Base-by-base conservation (phyloP, 2,329 filamentous ascomycete genomes). In the Ophiocordyceps robertsii region DNA sequence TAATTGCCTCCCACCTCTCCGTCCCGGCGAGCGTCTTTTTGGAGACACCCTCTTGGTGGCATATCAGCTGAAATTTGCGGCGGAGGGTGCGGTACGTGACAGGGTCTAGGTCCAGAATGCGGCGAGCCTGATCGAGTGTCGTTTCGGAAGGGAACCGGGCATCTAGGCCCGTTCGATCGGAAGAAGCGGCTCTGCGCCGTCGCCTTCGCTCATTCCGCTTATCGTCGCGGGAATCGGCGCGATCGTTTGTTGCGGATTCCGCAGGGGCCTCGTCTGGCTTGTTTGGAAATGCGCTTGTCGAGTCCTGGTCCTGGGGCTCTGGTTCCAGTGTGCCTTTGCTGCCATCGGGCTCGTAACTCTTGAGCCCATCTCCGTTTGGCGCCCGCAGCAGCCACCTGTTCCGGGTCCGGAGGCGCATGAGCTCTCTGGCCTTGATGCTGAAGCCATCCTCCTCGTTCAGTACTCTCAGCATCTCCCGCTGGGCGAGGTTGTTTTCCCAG, bases 71-170 rank as follows among this genome's bases (percentile, higher is more conserved):
- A 49, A 88, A 92, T 27, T 74, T 72, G 39, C 77, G 68, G 29
- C 85, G 74, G 14, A 86, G 59, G 45, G 75, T 63, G 29, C 69
- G 70, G 56, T 92, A 92, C 36, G 73, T 64, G 1, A 68, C 59
- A 39, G 71, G 74, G 52, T 82, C 75, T 30, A 93, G 66, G 32
- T 64, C 67, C 27, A 93, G 66, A 45, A 80, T 82, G 12, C 70
- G 69, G 54, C 87, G 85, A 54, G 82, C 81, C 60, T 90, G 83
- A 49, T 85, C 81, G 45, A 92, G 74, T 0, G 84, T 89, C 12
- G 82, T 89, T 59, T 92, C 85, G 0, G 84, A 90, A 1, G 83
- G 83, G 48, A 87, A 92, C 19, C 85, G 76, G 13, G 82, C 81
- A 10, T 36, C 10, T 17, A 16, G 6, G 13, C 33, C 33, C 2